Conservation (phyloP, 768 basidiomycete genomes). For the Psilocybe tampanensis region DNA sequence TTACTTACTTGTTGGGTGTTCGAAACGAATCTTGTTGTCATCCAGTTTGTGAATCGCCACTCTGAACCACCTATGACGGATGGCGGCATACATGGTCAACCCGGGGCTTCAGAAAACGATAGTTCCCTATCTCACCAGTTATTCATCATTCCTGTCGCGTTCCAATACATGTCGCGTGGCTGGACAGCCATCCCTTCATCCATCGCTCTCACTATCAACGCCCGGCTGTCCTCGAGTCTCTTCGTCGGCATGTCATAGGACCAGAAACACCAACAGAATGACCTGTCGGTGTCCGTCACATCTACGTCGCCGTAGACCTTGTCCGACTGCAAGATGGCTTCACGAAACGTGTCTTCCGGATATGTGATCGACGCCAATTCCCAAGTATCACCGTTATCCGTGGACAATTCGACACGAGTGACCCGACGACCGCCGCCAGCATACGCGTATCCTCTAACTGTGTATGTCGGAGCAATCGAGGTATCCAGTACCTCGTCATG, state of each 20-base stretch:
- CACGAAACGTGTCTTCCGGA: conserved; percentile 54
- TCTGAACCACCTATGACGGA: conserved; percentile 52
- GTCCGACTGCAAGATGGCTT: conserved; percentile 30
- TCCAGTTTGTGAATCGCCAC: conserved; percentile 45
- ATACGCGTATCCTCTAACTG: conserved; percentile 60
- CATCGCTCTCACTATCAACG: conserved; percentile 53
- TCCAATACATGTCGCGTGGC: conserved; percentile 60
- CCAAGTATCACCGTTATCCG: conserved; percentile 58
- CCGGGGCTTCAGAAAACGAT: neutral
- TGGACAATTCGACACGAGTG: conserved; percentile 57
- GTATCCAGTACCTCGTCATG: conserved; percentile 49
- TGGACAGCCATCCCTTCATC: conserved; percentile 55
- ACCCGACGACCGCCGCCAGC: conserved; percentile 61
- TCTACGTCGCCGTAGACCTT: conserved; percentile 52
- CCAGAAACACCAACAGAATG: conserved; percentile 71
- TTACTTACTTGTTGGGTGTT: conserved; percentile 52
- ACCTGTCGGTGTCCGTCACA: conserved; percentile 47
- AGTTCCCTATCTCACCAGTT: conserved; percentile 42
- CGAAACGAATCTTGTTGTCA: conserved; percentile 43
- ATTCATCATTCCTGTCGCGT: conserved; percentile 66
- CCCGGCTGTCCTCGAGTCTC: conserved; percentile 34
- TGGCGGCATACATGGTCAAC: neutral
- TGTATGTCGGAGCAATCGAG: conserved; percentile 31
- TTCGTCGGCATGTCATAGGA: conserved; percentile 35
- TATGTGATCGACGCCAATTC: conserved; percentile 38